Percentiles rank a stretch among this genome's conserved stretches.
Conservation (phyloP, 371 early-diverging fungal genomes). For the Blakeslea trispora region DNA sequence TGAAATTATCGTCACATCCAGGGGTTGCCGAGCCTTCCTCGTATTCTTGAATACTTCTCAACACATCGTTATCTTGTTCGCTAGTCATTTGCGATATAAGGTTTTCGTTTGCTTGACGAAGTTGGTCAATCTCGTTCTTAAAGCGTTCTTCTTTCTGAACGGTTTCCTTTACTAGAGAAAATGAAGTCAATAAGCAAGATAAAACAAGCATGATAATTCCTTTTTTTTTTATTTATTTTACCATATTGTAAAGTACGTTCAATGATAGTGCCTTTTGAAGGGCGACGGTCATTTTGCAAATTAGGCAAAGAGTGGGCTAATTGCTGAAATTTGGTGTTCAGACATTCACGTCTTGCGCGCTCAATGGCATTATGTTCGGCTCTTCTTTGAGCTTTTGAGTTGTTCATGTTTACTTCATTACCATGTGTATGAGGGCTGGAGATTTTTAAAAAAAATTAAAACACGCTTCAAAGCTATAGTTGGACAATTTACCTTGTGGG, state of each 20-base stretch:
- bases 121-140: conserved; percentile 34
- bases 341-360: conserved; percentile 70
- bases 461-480: too few relatives aligned
- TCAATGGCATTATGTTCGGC: conserved; percentile 80
- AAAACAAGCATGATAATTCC: background rate
- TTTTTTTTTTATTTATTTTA: too few relatives aligned
- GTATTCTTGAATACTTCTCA: conserved; percentile 6
- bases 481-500: conserved; percentile 35
- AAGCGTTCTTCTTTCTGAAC: conserved; percentile 40
- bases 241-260: conserved; percentile 62
- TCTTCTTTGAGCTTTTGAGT: conserved; percentile 56
- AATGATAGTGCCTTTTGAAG: conserved; percentile 74
- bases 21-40: conserved; percentile 6
- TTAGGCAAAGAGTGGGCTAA: conserved; percentile 72
- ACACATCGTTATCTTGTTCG: conserved; percentile 4
- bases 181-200: background rate
- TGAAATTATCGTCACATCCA: conserved; percentile 20
- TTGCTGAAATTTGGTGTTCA: conserved; percentile 72
- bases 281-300: conserved; percentile 64
- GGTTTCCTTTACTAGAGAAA: conserved; percentile 30
- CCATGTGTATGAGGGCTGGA: background rate
- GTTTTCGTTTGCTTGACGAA: conserved; percentile 34
- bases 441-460: background rate
- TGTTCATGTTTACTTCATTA: background rate
- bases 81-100: conserved; percentile 30